Evolutionary conservation across 139 green algal genomes (phyloP), one percentile per base, ranked within the genome.

Genomic region (Choricystis sp.): DNA sequence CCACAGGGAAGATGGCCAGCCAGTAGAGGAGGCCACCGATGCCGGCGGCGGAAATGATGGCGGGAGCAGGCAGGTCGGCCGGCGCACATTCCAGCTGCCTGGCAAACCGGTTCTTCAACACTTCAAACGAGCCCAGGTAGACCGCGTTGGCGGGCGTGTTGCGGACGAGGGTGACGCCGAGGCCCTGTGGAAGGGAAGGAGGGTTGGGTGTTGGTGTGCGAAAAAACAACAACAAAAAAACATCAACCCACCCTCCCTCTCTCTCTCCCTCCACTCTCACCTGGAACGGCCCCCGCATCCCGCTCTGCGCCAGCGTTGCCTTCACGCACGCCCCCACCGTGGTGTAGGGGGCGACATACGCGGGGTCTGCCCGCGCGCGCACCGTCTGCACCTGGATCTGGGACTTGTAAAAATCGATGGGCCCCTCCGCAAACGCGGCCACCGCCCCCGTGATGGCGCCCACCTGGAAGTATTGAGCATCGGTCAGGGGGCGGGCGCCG

Each of bases 391-490:
- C 81, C 71, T 97, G 90, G 61, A 94, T 87, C 74, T 97, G 90
- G 25, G 75, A 88, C 81, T 97, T 97, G 76, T 92, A 97, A 55
- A 97, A 95, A 72, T 97, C 90, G 60, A 96, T 95, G 27, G 90
- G 90, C 0, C 78, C 79, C 72, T 97, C 90, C 0, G 75, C 82
- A 67, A 96, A 95, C 5, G 90, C 79, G 4, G 86, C 88, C 14
- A 85, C 83, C 59, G 87, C 82, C 27, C 90, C 89, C 0, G 87
- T 90, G 30, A 91, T 86, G 22, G 74, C 77, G 3, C 86, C 86
- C 19, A 85, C 86, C 66, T 86, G 61, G 80, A 83, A 93, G 61
- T 80, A 86, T 66, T 93, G 79, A 5, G 31, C 3, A 29, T 65
- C 65, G 60, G 48, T 73, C 26, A 95, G 68, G 0, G 63, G 25